Evolutionary conservation across 164 flowering plant genomes (phyloP).

Genomic region (Magnolia kwangsiensis): DNA sequence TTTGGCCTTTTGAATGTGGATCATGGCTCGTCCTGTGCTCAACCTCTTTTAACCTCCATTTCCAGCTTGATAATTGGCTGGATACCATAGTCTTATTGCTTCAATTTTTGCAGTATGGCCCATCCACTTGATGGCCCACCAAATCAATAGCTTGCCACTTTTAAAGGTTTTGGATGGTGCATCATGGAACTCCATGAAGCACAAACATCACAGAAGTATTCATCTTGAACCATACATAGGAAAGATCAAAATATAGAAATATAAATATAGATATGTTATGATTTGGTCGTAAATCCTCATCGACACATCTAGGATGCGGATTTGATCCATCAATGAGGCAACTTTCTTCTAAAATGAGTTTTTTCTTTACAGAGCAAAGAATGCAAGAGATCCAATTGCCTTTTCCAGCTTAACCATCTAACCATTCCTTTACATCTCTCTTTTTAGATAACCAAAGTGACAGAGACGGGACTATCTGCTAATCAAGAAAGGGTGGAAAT

Average conservation of each 20-base stretch:
- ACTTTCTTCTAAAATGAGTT: too few relatives aligned
- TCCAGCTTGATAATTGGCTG: too few relatives aligned
- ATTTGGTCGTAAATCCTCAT: background rate
- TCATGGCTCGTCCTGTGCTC: too few relatives aligned
- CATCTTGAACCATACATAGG: too few relatives aligned
- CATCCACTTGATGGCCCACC: background rate
- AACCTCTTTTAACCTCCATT: too few relatives aligned
- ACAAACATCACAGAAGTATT: too few relatives aligned
- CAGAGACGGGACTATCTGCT: constrained; percentile 76
- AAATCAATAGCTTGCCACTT: background rate
- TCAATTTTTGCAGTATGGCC: background rate
- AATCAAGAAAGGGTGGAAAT: constrained; percentile 80
- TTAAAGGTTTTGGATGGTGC: too few relatives aligned
- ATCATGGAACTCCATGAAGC: too few relatives aligned
- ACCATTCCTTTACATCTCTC: background rate
- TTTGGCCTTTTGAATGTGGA: too few relatives aligned
- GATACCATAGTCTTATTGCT: background rate
- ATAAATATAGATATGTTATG: background rate
- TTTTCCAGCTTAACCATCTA: background rate
- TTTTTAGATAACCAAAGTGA: constrained; percentile 62
- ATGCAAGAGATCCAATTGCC: background rate
- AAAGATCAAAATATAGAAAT: background rate
- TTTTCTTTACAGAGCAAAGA: too few relatives aligned
- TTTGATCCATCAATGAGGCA: background rate
- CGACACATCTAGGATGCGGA: background rate